Base-by-base conservation (phyloP, 2,329 filamentous ascomycete genomes). In the Escovopsis sp. region DNA sequence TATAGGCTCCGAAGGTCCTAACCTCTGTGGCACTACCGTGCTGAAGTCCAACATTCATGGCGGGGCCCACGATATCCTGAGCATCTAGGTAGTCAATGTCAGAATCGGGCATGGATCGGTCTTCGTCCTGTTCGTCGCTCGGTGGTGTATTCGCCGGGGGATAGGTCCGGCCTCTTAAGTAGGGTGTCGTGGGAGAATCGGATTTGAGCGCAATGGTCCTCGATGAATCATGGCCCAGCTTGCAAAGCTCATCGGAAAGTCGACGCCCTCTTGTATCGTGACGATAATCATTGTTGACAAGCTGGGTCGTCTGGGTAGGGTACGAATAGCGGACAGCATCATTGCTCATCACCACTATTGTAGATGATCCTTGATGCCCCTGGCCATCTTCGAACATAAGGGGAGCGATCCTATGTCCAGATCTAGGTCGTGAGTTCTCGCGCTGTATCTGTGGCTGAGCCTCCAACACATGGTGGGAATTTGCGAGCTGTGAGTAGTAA, bases 91-190 rank as follows among this genome's bases (percentile, higher is more conserved):
- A 48, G 30, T 79, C 75, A 32, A 81, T 75, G 18, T 79, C 76
- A 1, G 74, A 76, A 32, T 76, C 74, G 9, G 63, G 67, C 63
- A 79, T 73, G 19, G 71, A 77, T n/a, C 67, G 70, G 47, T 81
- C 76, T 43, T 82, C 76, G 34, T 75, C 73, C 32, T 52, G 49
- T 11, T 53, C 39, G 12, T 56, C 52, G 32, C n/a, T n/a, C 6
- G 34, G 34, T 36, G 19, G 19, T 10, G 19, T 15, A 18, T 18
- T 36, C n/a, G 12, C 4, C 19, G 19, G 10, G 12, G 34, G 34
- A 36, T 36, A 9, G 10, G 23, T 23, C 23, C 23, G 23, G 23
- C 23, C 23, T 23, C 2, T 23, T 6, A 23, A 6, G 23, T 23
- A 23, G 6, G 23, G 23, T 4, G 23, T 23, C 23, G 23, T 23